Evolutionary conservation across 257 asterid genomes (phyloP).

Genomic region (Henckelia pumila): DNA sequence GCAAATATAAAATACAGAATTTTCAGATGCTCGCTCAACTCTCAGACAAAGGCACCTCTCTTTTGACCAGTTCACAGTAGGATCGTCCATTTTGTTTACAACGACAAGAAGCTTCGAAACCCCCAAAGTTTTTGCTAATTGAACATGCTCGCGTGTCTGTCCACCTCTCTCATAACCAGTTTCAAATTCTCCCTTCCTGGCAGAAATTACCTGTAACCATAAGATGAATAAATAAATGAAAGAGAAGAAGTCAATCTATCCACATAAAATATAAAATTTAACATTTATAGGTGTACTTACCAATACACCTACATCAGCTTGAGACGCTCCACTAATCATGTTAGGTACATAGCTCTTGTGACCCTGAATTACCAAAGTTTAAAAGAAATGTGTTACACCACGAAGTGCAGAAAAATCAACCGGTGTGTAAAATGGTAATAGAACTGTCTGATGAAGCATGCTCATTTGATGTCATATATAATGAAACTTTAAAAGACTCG

Average conservation of each 20-base stretch:
- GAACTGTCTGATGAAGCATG: background rate
- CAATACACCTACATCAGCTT: constrained; percentile 93
- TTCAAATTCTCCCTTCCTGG: constrained; percentile 94
- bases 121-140: constrained; percentile 92
- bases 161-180: constrained; percentile 99
- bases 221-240: background rate
- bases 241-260: background rate
- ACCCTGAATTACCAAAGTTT: constrained; percentile 47
- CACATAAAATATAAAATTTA: background rate
- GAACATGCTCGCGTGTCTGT: constrained; percentile 98
- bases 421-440: background rate
- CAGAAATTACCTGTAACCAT: constrained; percentile 72
- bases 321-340: constrained; percentile 98
- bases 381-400: background rate
- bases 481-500: background rate
- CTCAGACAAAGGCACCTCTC: constrained; percentile 60
- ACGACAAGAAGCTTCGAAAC: constrained; percentile 89
- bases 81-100: constrained; percentile 98
- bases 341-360: constrained; percentile 97
- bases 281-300: constrained; percentile 37
- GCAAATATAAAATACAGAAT: constrained; percentile 14
- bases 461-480: background rate
- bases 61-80: constrained; percentile 92
- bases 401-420: background rate
- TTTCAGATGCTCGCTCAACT: background rate